Percentiles rank a stretch among this genome's conserved stretches.
These are phyloP conservation scores for Hypomontagnella submonticulosa DNA, from an alignment of 495 filamentous ascomycete genomes.

Conservation along the genomic window DNA sequence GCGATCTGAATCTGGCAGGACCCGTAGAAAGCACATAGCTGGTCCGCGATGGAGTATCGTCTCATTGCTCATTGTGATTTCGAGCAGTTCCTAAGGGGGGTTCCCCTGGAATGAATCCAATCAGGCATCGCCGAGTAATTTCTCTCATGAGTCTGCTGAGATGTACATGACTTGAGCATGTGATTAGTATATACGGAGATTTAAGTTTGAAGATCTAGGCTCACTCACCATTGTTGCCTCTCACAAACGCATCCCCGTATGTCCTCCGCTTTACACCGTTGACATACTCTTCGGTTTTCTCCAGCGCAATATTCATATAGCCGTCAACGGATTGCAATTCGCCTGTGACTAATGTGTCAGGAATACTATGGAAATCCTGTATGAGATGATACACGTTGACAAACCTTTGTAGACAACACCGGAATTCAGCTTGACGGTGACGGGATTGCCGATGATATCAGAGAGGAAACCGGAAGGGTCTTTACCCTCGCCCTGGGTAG, in stretches of 20 bases:
- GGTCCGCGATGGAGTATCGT: neutral
- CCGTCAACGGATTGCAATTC: conserved; percentile 98
- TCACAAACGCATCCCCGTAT: conserved; percentile 95
- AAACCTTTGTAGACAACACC: conserved; percentile 95
- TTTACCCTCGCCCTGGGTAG: conserved; percentile 72
- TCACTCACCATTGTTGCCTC: conserved; percentile 89
- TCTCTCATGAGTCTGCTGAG: conserved; percentile 66
- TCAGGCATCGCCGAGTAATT: neutral
- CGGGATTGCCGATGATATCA: conserved; percentile 90
- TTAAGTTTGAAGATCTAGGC: neutral
- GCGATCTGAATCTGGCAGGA: neutral
- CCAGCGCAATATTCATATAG: conserved; percentile 98
- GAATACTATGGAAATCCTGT: neutral
- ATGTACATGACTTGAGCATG: conserved; percentile 76
- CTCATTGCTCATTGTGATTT: neutral
- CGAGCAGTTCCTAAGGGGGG: neutral
- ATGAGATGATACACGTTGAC: conserved; percentile 24
- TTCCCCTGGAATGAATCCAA: neutral
- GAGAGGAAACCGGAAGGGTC: conserved; percentile 91
- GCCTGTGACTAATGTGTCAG: conserved; percentile 60
- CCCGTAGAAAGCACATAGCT: too few relatives aligned
- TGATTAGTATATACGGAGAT: conserved; percentile 10
- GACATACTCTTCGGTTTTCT: conserved; percentile 92
- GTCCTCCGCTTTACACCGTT: conserved; percentile 80
- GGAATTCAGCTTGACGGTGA: conserved; percentile 95